A percentile compares a stretch with the other conserved stretches of the same genome.
These are phyloP conservation scores for Castanea mollissima DNA, from an alignment of 306 rosid genomes.

Conservation along the genomic window DNA sequence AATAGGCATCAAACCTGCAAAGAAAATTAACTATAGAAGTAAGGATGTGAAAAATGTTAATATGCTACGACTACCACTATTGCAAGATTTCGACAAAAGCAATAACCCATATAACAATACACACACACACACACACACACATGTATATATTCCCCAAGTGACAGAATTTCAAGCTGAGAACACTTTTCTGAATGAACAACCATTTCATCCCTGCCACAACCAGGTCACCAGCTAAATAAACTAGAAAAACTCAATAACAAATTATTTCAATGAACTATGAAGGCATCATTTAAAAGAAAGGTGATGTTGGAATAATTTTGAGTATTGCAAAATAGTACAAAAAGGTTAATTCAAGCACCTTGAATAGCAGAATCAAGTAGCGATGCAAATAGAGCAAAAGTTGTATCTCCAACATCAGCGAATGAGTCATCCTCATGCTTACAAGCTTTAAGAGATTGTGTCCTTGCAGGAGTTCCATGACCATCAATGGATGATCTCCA, in stretches of 20 bases:
- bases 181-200: background rate
- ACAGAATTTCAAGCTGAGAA: background rate
- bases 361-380: conserved; percentile 79
- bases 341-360: conserved; percentile 49
- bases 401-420: conserved; percentile 64
- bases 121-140: too few relatives aligned
- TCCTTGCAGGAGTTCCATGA: conserved; percentile 1
- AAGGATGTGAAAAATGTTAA: background rate
- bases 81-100: background rate
- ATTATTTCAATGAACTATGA: background rate
- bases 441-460: conserved; percentile 11
- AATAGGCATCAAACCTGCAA: conserved; percentile 73
- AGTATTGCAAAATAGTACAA: conserved; percentile 3
- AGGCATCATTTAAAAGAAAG: background rate
- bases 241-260: background rate
- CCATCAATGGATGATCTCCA: conserved; percentile 54
- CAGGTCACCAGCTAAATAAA: background rate
- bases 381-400: conserved; percentile 68
- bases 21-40: conserved; percentile 15
- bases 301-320: background rate
- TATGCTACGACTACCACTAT: background rate
- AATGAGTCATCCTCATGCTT: conserved; percentile 68
- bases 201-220: background rate
- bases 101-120: too few relatives aligned
- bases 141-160: too few relatives aligned